These are phyloP conservation scores for Claviceps sorghi DNA, from an alignment of 2,329 filamentous ascomycete genomes.

Conservation along the genomic window DNA sequence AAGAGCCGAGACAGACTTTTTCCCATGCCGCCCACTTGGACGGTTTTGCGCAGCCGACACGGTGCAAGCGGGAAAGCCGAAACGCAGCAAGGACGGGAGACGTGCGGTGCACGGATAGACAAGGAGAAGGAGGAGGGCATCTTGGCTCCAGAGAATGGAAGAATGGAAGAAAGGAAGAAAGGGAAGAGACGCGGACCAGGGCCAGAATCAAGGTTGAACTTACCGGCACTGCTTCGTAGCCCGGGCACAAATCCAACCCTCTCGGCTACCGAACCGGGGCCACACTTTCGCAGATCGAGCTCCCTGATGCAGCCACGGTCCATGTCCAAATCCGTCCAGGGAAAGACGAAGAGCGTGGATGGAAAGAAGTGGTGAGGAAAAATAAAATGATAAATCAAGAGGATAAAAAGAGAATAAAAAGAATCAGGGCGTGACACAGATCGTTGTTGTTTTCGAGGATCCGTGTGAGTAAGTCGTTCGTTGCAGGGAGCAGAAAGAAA, in stretches of 20 bases:
- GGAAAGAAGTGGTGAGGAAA: not conserved
- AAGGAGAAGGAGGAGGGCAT: not conserved
- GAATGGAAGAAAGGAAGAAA: not conserved
- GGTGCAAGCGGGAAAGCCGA: not conserved
- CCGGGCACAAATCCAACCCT: conserved; percentile 42
- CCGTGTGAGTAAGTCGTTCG: not conserved
- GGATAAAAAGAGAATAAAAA: not conserved
- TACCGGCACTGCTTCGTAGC: conserved; percentile 45
- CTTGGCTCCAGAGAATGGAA: no score
- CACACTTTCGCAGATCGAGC: conserved; percentile 34
- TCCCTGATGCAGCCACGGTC: conserved; percentile 26
- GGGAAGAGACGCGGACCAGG: not conserved
- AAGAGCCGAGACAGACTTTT: no score
- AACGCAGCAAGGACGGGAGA: not conserved
- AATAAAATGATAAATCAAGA: not conserved
- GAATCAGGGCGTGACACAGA: not conserved
- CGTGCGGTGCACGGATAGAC: no score
- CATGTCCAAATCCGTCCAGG: not conserved
- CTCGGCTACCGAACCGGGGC: conserved; percentile 35
- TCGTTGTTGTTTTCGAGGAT: not conserved
- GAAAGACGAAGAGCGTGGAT: not conserved
- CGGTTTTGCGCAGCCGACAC: not conserved
- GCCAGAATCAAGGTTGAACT: conserved; percentile 14
- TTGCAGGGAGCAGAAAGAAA: not conserved
- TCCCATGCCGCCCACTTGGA: no score